Conservation (phyloP, 352 stramenopile species). For the Pythium graminicola region DNA sequence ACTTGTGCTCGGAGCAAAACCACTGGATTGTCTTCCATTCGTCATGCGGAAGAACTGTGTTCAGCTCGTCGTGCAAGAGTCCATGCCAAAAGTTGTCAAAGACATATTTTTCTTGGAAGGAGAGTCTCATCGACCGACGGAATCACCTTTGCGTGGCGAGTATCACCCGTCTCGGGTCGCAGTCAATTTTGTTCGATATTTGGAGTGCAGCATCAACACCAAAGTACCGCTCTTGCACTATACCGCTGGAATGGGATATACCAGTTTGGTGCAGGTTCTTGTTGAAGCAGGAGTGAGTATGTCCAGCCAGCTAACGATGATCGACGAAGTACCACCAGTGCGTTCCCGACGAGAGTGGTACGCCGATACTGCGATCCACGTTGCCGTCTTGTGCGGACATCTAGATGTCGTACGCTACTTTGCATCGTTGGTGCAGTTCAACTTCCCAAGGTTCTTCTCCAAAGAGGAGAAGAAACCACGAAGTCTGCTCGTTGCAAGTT, state of each 20-base stretch:
- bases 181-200: constrained; percentile 33
- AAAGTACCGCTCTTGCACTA: constrained; percentile 37
- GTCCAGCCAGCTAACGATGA: neutral
- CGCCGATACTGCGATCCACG: constrained; percentile 40
- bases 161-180: constrained; percentile 15
- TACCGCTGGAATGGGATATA: constrained; percentile 31
- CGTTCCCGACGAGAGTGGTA: constrained; percentile 12
- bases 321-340: neutral
- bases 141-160: neutral
- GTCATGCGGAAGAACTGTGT: neutral
- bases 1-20: constrained; percentile 44
- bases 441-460: constrained; percentile 40
- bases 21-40: constrained; percentile 39
- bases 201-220: constrained; percentile 42
- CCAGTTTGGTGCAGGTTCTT: constrained; percentile 28
- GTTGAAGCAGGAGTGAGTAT: constrained; percentile 43
- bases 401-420: constrained; percentile 39
- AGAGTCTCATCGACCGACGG: neutral
- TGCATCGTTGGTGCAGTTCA: constrained; percentile 33
- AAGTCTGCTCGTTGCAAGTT: constrained; percentile 44
- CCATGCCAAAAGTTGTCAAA: constrained; percentile 7
- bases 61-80: constrained; percentile 9
- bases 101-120: constrained; percentile 8
- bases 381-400: constrained; percentile 42
- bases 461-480: constrained; percentile 31